Conservation (phyloP, 352 stramenopile species). For the Phytopythium vexans region DNA sequence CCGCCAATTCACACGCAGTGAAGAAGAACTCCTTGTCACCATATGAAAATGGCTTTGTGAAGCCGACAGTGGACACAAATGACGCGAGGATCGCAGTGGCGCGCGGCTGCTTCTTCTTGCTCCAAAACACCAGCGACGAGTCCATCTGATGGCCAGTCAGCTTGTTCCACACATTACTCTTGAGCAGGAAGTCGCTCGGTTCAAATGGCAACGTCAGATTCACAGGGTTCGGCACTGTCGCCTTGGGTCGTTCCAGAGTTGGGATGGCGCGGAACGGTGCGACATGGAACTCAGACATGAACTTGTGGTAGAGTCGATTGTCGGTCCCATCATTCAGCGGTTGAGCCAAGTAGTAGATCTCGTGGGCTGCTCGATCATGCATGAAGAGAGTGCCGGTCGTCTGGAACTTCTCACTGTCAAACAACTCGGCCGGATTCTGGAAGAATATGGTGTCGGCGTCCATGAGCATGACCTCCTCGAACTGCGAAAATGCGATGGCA, state of each 20-base stretch:
- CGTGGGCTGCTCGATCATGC: no score
- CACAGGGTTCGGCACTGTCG: no score
- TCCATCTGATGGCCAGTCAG: constrained; percentile 56
- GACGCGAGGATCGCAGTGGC: constrained; percentile 44
- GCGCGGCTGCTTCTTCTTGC: constrained; percentile 38
- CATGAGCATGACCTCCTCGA: constrained; percentile 24
- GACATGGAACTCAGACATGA: no score
- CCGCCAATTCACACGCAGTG: constrained; percentile 46
- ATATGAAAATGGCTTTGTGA: constrained; percentile 30
- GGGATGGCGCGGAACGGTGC: no score
- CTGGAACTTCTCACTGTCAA: constrained; percentile 1
- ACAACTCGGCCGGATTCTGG: constrained; percentile 12
- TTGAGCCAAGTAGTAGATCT: no score
- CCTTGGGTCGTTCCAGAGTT: no score
- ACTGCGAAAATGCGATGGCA: constrained; percentile 14
- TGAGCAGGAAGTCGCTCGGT: no score
- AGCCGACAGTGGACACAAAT: constrained; percentile 34
- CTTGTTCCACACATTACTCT: constrained; percentile 33
- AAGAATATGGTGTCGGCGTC: constrained; percentile 26
- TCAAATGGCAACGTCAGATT: no score
- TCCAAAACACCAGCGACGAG: constrained; percentile 60
- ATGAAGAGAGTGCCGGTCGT: constrained; percentile 23
- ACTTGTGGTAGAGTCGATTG: no score
- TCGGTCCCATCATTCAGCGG: no score
- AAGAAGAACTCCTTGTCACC: constrained; percentile 59